These are phyloP conservation scores for Pyrenula aspistea DNA, from an alignment of 495 filamentous ascomycete species.

Conservation along the genomic window DNA sequence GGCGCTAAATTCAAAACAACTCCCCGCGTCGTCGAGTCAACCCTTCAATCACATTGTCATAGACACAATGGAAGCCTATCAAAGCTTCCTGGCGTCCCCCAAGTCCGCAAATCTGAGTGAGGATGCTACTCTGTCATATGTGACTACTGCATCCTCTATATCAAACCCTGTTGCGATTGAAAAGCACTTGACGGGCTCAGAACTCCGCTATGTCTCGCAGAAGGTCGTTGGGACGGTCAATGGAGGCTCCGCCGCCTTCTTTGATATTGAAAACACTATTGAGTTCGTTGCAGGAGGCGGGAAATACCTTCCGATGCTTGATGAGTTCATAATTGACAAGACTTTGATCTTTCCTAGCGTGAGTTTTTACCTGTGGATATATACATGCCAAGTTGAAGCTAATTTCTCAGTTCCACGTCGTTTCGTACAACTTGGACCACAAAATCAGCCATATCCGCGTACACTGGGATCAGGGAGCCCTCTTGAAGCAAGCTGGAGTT, in stretches of 20 bases:
- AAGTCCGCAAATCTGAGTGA: conserved; percentile 49
- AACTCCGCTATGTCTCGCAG: conserved; percentile 68
- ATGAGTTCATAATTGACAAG: conserved; percentile 84
- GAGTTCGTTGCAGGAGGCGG: conserved; percentile 76
- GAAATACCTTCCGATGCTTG: conserved; percentile 75
- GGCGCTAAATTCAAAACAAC: neutral
- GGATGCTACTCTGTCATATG: conserved; percentile 75
- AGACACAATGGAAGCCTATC: conserved; percentile 61
- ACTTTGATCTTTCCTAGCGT: conserved; percentile 75
- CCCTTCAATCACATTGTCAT: conserved; percentile 13
- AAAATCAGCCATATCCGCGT: conserved; percentile 78
- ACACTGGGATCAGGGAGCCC: conserved; percentile 89
- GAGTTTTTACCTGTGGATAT: conserved; percentile 18
- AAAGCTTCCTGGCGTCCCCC: conserved; percentile 65
- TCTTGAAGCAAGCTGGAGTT: conserved; percentile 85
- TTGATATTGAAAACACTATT: conserved; percentile 72
- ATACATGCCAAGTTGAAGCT: conserved; percentile 1
- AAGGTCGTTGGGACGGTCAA: conserved; percentile 62
- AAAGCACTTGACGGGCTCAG: conserved; percentile 58
- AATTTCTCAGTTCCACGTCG: conserved; percentile 65
- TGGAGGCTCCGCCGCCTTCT: conserved; percentile 49
- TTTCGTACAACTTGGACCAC: conserved; percentile 62
- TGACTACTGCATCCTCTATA: conserved; percentile 73
- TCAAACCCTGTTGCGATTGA: conserved; percentile 57
- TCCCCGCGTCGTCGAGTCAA: neutral